A percentile compares a stretch with the other conserved stretches of the same genome.
These are phyloP conservation scores for Sporothrix luriei DNA, from an alignment of 2,329 filamentous ascomycete species.

Conservation along the genomic window DNA sequence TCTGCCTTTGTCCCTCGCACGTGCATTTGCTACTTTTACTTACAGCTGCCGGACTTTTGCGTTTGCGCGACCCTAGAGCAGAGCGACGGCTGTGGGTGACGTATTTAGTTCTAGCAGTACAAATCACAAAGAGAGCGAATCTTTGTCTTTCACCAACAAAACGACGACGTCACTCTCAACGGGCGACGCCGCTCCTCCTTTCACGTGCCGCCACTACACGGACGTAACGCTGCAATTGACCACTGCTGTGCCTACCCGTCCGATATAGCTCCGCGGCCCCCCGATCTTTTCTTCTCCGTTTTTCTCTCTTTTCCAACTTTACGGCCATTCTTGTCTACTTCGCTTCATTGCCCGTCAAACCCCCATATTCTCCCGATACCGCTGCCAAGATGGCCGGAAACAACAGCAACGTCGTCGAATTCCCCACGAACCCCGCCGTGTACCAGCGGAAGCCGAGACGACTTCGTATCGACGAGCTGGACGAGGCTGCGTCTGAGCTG, in stretches of 20 bases:
- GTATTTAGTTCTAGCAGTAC: conserved; percentile 14
- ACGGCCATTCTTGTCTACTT: neutral
- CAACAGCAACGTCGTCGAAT: neutral
- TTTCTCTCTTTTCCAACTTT: conserved; percentile 6
- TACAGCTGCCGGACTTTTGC: neutral
- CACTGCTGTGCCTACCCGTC: neutral
- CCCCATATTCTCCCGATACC: neutral
- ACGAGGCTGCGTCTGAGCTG: conserved; percentile 28
- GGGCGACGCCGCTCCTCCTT: neutral
- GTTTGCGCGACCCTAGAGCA: conserved; percentile 26
- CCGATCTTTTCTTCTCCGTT: neutral
- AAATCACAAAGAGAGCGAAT: conserved; percentile 5
- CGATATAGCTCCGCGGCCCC: neutral
- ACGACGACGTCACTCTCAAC: neutral
- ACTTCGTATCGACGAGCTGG: conserved; percentile 31
- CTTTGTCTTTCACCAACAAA: neutral
- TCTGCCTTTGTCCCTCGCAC: conserved; percentile 17
- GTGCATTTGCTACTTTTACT: neutral
- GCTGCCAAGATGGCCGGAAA: conserved; percentile 24
- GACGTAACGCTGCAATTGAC: conserved; percentile 10
- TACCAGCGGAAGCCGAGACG: conserved; percentile 30
- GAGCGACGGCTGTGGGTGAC: conserved; percentile 26
- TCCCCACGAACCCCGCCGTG: conserved; percentile 28
- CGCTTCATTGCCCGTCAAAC: neutral
- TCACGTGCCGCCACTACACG: conserved; percentile 14